These are phyloP conservation scores for Penicillium sp. DNA, from an alignment of 2,329 filamentous ascomycete genomes.

Conservation along the genomic window DNA sequence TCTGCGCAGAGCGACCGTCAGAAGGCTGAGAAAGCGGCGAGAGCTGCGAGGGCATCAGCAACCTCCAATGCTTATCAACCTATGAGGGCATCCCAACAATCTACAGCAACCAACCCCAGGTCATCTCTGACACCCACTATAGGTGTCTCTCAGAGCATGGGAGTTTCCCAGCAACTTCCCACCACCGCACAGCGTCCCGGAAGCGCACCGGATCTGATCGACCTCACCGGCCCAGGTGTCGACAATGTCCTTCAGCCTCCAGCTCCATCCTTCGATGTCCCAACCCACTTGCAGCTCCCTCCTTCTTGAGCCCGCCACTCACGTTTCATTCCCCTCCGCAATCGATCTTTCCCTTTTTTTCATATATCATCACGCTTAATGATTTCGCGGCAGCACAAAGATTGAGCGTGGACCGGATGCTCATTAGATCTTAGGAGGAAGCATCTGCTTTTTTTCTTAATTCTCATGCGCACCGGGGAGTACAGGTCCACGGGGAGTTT, in stretches of 20 bases:
- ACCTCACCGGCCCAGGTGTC: background rate
- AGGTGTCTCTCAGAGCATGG: no score
- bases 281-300: background rate
- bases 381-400: background rate
- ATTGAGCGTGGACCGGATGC: background rate
- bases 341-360: background rate
- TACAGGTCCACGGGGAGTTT: background rate
- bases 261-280: background rate
- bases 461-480: background rate
- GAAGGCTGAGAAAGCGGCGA: background rate
- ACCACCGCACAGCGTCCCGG: background rate
- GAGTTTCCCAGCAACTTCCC: background rate
- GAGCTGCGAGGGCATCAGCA: background rate
- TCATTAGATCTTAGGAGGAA: background rate
- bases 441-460: background rate
- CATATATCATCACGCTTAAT: background rate
- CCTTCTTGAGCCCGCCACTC: background rate
- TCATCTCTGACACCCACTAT: no score
- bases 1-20: slow-evolving; percentile 30
- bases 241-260: background rate
- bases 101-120: no score
- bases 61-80: background rate
- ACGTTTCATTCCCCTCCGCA: background rate
- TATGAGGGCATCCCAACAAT: no score
- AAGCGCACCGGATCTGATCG: background rate